These are phyloP conservation scores for Glycyrrhiza uralensis DNA, from an alignment of 306 rosid genomes.

Conservation along the genomic window DNA sequence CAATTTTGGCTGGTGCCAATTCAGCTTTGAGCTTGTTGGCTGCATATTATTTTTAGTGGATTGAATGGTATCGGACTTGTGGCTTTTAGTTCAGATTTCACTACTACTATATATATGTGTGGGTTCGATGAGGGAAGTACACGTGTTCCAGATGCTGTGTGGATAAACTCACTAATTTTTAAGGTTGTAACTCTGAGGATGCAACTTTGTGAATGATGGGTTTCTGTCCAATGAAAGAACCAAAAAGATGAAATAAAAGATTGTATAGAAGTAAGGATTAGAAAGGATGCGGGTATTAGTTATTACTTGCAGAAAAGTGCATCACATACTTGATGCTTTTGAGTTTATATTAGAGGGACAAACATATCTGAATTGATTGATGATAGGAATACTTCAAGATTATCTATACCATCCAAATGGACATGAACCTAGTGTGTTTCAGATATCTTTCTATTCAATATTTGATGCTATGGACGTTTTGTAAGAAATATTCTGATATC, in stretches of 20 bases:
- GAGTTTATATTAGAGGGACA: neutral
- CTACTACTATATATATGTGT: neutral
- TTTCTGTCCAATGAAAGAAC: neutral
- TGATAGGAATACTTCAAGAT: neutral
- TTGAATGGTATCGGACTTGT: neutral
- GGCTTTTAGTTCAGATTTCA: neutral
- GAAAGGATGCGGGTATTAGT: neutral
- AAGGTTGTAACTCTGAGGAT: neutral
- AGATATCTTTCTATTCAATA: neutral
- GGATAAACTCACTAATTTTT: neutral
- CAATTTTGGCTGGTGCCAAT: neutral
- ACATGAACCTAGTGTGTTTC: neutral
- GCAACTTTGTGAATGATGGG: neutral
- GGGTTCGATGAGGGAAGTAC: neutral
- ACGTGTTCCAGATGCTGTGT: neutral
- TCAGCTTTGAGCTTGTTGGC: neutral
- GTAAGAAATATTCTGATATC: neutral
- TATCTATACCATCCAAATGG: neutral
- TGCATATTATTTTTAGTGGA: neutral
- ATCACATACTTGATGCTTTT: neutral
- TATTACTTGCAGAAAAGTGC: neutral
- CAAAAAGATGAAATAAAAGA: neutral
- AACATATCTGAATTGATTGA: neutral
- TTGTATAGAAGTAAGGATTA: neutral
- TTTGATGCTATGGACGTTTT: neutral